phyloP scores from a whole-genome alignment of 78 protist species.

The Capsaspora owczarzaki region DNA sequence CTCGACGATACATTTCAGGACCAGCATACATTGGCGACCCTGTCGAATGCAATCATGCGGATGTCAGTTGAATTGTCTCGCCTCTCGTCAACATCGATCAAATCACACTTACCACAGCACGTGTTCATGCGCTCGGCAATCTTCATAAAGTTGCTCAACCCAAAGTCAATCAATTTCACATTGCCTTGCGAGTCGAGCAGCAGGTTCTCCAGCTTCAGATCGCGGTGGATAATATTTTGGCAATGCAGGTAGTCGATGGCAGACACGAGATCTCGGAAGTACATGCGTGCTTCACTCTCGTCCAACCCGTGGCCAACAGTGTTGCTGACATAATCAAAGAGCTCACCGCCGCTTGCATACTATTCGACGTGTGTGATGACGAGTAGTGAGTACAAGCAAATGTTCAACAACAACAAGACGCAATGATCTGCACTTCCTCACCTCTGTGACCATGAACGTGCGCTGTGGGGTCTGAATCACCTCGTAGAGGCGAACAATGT shows the following conservation, averaged over 20 bases:
- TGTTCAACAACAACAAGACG: no score
- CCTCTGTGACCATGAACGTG: conserved; percentile 35
- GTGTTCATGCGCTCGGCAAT: background rate
- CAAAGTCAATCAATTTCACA: conserved; percentile 75
- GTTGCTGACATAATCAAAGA: no score
- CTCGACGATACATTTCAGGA: background rate
- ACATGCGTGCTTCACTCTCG: no score
- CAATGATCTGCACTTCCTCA: no score
- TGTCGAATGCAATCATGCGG: background rate
- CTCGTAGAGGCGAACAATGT: conserved; percentile 1
- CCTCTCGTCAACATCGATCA: background rate
- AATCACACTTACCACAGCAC: background rate
- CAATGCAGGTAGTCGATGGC: conserved; percentile 48
- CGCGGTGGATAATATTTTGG: conserved; percentile 7
- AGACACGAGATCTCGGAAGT: conserved; percentile 7
- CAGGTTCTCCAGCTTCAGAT: conserved; percentile 69
- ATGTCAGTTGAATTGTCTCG: background rate
- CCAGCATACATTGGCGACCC: background rate
- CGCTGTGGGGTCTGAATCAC: conserved; percentile 34
- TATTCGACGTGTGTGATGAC: no score
- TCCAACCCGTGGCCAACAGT: no score
- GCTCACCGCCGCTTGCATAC: no score
- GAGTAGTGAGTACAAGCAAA: no score
- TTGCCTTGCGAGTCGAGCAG: conserved; percentile 62
- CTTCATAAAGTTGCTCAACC: conserved; percentile 35